Conservation (phyloP, 2,329 filamentous ascomycete species). For the Cladosporium sp. region DNA sequence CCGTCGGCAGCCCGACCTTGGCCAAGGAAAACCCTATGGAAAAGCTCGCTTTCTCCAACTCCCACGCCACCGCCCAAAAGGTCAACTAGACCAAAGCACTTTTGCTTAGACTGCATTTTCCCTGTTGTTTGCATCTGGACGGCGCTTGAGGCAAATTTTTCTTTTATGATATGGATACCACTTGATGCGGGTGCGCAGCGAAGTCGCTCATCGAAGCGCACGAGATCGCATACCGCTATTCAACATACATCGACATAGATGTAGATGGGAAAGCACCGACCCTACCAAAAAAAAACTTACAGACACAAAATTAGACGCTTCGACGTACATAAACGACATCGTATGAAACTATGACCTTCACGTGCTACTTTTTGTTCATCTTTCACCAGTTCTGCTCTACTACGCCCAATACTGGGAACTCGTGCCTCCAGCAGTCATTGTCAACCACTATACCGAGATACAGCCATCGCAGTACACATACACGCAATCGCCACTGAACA, state of each 20-base stretch:
- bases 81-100: slow-evolving; percentile 10
- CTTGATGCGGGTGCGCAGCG: slow-evolving; percentile 13
- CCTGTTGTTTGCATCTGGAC: not conserved
- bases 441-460: not conserved
- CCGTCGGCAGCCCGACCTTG: slow-evolving; percentile 5
- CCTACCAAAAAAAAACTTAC: not conserved
- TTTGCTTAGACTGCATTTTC: slow-evolving; percentile 5
- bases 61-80: slow-evolving; percentile 15
- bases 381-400: not conserved
- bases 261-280: not conserved
- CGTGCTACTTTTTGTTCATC: not conserved
- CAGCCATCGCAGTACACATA: no score
- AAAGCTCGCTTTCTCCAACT: slow-evolving; percentile 16
- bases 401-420: not conserved
- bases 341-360: not conserved
- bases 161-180: slow-evolving; percentile 10
- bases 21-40: slow-evolving; percentile 17
- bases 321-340: slow-evolving; percentile 1
- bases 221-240: slow-evolving; percentile 3
- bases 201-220: not conserved
- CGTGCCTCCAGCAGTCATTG: not conserved
- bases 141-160: not conserved
- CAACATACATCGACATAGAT: slow-evolving; percentile 16
- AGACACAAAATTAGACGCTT: not conserved
- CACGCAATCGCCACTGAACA: not conserved